Evolutionary conservation across 768 basidiomycete genomes (phyloP).

Genomic region (Mycena vulgaris): DNA sequence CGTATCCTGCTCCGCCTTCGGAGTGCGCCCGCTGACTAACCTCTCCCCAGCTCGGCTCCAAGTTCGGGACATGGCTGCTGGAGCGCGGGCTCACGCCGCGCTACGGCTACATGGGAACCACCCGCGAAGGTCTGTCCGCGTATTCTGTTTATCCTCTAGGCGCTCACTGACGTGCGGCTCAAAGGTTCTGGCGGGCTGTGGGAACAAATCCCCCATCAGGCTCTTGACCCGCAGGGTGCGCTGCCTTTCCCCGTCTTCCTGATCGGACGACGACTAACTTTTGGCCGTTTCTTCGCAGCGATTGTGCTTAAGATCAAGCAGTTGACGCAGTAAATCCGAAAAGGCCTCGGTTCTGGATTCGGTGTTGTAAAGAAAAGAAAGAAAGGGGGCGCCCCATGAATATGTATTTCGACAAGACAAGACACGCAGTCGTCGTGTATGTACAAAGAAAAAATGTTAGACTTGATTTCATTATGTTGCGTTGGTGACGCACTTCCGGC

Average conservation of each 20-base stretch:
- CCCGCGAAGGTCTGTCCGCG: constrained; percentile 75
- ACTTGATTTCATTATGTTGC: not conserved
- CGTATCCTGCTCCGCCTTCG: constrained; percentile 26
- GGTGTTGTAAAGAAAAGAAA: constrained; percentile 6
- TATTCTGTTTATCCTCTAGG: constrained; percentile 27
- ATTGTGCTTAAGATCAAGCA: constrained; percentile 67
- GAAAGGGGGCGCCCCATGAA: not conserved
- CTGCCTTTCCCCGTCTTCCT: constrained; percentile 32
- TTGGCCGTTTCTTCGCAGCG: constrained; percentile 52
- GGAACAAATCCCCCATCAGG: constrained; percentile 89
- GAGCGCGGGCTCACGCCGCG: constrained; percentile 86
- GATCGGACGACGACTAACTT: constrained; percentile 16
- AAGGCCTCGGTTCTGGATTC: no score
- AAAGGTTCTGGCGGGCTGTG: constrained; percentile 75
- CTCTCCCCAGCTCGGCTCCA: constrained; percentile 74
- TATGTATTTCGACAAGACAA: constrained; percentile 26
- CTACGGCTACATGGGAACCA: constrained; percentile 86
- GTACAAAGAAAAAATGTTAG: constrained; percentile 15
- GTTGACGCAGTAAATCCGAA: constrained; percentile 49
- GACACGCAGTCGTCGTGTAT: constrained; percentile 26
- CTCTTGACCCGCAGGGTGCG: constrained; percentile 84
- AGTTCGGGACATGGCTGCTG: constrained; percentile 89
- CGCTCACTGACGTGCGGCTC: constrained; percentile 57
- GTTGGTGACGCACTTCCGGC: not conserved
- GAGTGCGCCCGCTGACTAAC: constrained; percentile 2